Base-by-base conservation (phyloP, 805 yeast species). In the Debaryomyces castellii region DNA sequence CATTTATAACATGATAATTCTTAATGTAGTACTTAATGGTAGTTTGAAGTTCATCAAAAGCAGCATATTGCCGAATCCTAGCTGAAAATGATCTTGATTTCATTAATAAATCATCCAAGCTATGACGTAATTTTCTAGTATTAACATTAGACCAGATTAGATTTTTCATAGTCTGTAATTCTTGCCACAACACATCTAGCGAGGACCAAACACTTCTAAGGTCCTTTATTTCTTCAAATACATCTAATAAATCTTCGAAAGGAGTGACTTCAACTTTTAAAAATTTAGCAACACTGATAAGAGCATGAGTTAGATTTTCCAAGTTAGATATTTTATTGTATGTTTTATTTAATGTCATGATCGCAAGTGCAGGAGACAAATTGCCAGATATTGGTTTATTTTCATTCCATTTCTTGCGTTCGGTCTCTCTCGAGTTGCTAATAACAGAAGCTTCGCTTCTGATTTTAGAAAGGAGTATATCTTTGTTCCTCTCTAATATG, bases 141-240 rank as follows among this genome's bases (percentile, higher is more conserved):
- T 71, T 70, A 3, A 81, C 55, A 0, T 69, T 64, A 0, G 48
- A 25, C 95, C 95, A 89, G 2, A 60, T 59, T 1, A 62, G 55
- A 1, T 47, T 46, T 35, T 74, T 71, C 16, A 83, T 49, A 4
- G 64, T 68, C 17, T 73, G 71, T 2, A 85, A 57, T 1, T 72
- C 61, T 4, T 63, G 63, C 74, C 81, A 77, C 1, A 86, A 61
- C 0, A 72, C 60, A 38, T 79, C 77, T 28, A 89, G 69, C 0
- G 85, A 69, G 1, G 71, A 54, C 95, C 95, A 88, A 1, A 85
- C 89, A 1, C 74, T 55, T 46, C 71, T 76, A 30, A 84, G 70
- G 39, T 84, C 87, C 0, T 52, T 46, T 1, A 87, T 63, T 50
- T 87, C 94, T 3, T 70, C 75, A 0, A 59, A 18, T 2, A 76